These are phyloP conservation scores for Omphalea diandra DNA, from an alignment of 441 rosid species.

Conservation along the genomic window DNA sequence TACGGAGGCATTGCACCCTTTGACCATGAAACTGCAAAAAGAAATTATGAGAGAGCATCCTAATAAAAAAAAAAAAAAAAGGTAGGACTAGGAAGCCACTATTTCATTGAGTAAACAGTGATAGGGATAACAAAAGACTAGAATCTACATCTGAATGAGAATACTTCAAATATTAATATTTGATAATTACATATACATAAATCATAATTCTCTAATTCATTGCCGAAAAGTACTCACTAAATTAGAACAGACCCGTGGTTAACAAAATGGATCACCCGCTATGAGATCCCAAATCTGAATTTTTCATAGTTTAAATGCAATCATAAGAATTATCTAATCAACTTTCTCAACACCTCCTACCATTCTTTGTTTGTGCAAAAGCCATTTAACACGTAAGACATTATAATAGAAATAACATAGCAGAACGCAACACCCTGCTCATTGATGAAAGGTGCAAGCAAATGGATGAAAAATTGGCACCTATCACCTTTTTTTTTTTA, in stretches of 20 bases:
- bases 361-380: neutral
- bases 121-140: neutral
- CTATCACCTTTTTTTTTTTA: too few relatives aligned
- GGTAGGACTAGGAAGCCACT: neutral
- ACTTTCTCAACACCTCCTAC: neutral
- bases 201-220: neutral
- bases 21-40: conserved; percentile 43
- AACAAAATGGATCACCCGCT: too few relatives aligned
- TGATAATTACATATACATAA: too few relatives aligned
- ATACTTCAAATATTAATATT: neutral
- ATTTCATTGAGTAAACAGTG: neutral
- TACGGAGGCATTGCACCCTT: conserved; percentile 55
- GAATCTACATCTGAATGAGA: neutral
- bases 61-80: neutral
- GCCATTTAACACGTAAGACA: neutral
- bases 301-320: neutral
- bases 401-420: neutral
- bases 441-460: neutral
- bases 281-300: neutral
- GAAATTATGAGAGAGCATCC: neutral
- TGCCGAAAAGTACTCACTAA: neutral
- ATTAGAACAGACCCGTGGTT: too few relatives aligned
- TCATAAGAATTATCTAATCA: neutral
- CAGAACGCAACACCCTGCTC: neutral
- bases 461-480: neutral